phyloP scores from a whole-genome alignment of 257 asterid species.

The Jacaranda mimosifolia region DNA sequence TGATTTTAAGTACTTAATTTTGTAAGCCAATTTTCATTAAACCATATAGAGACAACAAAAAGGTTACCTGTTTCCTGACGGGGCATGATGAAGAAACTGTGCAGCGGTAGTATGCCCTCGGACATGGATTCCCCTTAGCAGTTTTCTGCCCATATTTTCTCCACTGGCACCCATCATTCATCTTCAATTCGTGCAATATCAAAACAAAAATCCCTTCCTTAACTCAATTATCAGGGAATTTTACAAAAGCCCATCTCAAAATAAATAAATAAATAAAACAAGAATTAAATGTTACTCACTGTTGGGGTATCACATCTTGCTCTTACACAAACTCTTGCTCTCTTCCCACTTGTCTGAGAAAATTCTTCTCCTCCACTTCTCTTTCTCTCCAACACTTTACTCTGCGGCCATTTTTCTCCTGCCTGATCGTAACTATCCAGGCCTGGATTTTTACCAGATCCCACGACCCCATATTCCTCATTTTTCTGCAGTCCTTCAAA shows the following conservation, averaged over 20 bases:
- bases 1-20: too few relatives aligned
- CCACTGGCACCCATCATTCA: constrained; percentile 98
- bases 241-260: neutral
- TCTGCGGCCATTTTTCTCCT: constrained; percentile 44
- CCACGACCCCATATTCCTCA: too few relatives aligned
- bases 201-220: neutral
- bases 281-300: constrained; percentile 47
- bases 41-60: neutral
- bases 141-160: constrained; percentile 94
- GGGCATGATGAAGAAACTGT: constrained; percentile 85
- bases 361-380: constrained; percentile 62
- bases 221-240: neutral
- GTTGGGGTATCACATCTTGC: constrained; percentile 85
- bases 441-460: constrained; percentile 25
- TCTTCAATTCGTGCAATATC: constrained; percentile 41
- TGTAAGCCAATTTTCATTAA: neutral
- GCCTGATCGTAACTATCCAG: constrained; percentile 29
- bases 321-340: constrained; percentile 88
- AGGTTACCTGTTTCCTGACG: constrained; percentile 78
- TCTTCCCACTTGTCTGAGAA: constrained; percentile 66
- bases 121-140: constrained; percentile 89
- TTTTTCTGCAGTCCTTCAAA: neutral
- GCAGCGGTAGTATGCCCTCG: constrained; percentile 92
- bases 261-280: neutral
- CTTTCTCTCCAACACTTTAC: constrained; percentile 44